Evolutionary conservation across 1,284 basidiomycete genomes (phyloP), one percentile per base, ranked within the genome.

Genomic region (Mycena citricolor): DNA sequence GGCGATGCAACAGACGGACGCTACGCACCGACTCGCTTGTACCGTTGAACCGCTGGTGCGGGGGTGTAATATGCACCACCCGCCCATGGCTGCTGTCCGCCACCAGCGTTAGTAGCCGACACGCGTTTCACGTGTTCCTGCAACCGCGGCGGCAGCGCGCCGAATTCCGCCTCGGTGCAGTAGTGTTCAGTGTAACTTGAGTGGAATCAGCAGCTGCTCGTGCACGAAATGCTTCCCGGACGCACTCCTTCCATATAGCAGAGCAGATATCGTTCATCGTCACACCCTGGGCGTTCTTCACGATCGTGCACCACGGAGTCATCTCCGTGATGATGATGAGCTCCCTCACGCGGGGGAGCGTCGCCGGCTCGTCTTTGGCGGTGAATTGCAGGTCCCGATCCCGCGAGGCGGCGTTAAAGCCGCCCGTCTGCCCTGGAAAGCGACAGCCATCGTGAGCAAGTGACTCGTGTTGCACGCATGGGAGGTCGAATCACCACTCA

Each of bases 301-400:
- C 73, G 47, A 81, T 79, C 8, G 86, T 87, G 60, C 86, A 88
- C 87, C 87, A 90, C 2, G 87, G 87, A 35, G 77, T 81, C 30
- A 72, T 64, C 35, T 80, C 74, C n/a, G 80, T 81, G 60, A 90
- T 82, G 51, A 90, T 71, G 52, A 85, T 77, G 47, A 90, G 65
- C 54, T 86, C 79, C 19, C 70, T 67, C n/a, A 89, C 81, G 32
- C 87, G 79, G 1, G 87, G 88, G 20, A 89, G 67, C 2, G 86
- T 89, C 17, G 88, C 87, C 1, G 86, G 85, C 59, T 90, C 81
- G 55, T 86, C 81, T 57, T 83, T 85, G 29, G 72, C 70, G 0
- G 70, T 71, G 57, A 89, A 84, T 2, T 75, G 71, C 12, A 81
- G 64, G 49, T 86, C 82, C 8, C 76, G 73, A 54, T 83, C 79